Evolutionary conservation across 352 stramenopile genomes (phyloP), one percentile per base, ranked within the genome.

Genomic region (Phytopythium kandeliae): DNA sequence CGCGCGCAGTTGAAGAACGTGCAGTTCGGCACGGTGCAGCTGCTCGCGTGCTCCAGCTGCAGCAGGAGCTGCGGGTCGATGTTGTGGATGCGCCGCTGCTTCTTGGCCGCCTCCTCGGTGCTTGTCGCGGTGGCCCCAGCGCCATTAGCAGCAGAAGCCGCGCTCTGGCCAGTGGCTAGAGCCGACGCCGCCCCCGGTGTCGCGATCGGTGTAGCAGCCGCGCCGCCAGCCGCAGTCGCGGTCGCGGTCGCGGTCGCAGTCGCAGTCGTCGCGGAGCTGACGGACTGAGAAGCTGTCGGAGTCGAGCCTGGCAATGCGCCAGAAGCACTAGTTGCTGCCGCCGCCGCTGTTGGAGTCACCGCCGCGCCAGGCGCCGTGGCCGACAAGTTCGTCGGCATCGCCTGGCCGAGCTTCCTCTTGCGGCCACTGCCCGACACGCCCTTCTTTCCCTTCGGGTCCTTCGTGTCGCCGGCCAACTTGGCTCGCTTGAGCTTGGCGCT

Each of bases 81-180:
- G 54, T 93, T 88, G 63, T 96, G 74, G 42, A 90, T 94, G 33
- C 85, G 79, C 40, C 86, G 69, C 42, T 83, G 74, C 62, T 98
- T 96, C 68, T 97, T 97, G 46, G 76, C 79, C 51, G 96, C 85
- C 28, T 97, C 89, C 16, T 93, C 84, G 28, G 41, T 26, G 7
- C 49, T 40, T 3, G 25, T 44, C 9, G 49, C 35, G 46, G 60
- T 15, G 48, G 24, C n/a, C 13, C 36, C 45, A 35, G 51, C 30
- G 38, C 35, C 43, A 19, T 50, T 45, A 3, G 51, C 47, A 44
- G 48, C 4, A 13, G 22, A n/a, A 4, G 22, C 15, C 16, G 40
- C 19, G 7, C 17, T 26, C 37, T 43, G 37, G 11, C 37, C n/a
- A 10, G 10, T 15, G 4, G 12, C 16, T 8, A 19, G 22, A n/a